Conservation (phyloP, 345 rosid species). For the Syzygium aqueum region DNA sequence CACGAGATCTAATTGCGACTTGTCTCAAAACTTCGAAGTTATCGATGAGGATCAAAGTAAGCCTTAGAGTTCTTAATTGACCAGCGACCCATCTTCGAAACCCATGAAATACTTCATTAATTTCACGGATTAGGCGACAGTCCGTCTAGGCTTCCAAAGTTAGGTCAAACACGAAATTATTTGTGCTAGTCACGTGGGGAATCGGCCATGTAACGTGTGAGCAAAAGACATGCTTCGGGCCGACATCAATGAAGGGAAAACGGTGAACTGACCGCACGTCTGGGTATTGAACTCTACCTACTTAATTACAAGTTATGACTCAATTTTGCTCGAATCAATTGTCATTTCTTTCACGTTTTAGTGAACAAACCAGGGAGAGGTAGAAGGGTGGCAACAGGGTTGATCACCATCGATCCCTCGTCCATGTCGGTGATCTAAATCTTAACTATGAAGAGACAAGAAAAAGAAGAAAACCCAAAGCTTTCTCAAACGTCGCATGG, state of each 20-base stretch:
- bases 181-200: background rate
- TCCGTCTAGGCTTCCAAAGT: background rate
- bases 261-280: background rate
- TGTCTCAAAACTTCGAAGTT: no score
- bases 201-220: background rate
- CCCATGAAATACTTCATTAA: background rate
- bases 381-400: background rate
- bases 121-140: background rate
- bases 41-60: no score
- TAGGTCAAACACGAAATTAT: background rate
- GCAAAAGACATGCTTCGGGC: background rate
- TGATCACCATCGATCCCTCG: background rate
- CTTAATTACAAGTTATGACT: background rate
- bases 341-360: background rate
- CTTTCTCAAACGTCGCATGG: background rate
- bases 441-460: background rate
- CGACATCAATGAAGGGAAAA: background rate
- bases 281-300: background rate
- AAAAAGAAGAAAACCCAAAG: background rate
- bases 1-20: no score
- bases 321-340: background rate
- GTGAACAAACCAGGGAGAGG: background rate
- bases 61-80: no score
- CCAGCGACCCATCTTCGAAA: background rate
- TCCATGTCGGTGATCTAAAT: background rate